These are phyloP conservation scores for Xylariaceae sp. DNA, from an alignment of 2,329 filamentous ascomycete genomes.

Conservation along the genomic window DNA sequence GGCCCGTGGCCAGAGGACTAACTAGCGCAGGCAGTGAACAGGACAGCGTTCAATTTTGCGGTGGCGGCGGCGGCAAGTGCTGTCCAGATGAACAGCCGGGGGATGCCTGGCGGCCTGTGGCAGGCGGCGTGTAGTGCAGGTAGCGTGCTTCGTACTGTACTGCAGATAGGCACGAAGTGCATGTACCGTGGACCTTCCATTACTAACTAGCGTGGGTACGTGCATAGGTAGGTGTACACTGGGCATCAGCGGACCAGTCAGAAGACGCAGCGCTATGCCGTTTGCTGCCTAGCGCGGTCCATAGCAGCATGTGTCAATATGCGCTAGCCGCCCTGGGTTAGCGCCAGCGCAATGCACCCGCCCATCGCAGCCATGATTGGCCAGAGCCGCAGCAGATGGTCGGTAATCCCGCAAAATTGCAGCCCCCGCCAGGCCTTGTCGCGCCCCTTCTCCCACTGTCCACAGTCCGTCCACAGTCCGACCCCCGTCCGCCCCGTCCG, in stretches of 20 bases:
- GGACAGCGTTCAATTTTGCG: not conserved
- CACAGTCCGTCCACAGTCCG: not conserved
- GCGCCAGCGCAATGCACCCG: not conserved
- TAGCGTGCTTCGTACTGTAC: no score
- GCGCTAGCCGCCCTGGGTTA: slow-evolving; percentile 10
- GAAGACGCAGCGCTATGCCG: slow-evolving; percentile 1
- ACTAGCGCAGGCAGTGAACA: not conserved
- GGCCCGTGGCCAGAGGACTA: no score
- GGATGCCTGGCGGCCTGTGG: not conserved
- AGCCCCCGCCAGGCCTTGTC: not conserved
- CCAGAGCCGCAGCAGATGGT: slow-evolving; percentile 1
- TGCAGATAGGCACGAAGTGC: no score
- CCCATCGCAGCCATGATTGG: not conserved
- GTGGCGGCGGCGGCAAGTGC: not conserved
- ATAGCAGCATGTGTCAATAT: slow-evolving; percentile 3
- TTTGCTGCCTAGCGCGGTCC: slow-evolving; percentile 5
- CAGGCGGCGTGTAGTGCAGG: no score
- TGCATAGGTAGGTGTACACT: not conserved
- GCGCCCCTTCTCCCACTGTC: not conserved
- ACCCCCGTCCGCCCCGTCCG: no score
- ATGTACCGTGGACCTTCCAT: no score
- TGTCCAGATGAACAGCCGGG: not conserved
- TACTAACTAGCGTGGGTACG: no score
- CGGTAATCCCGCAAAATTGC: slow-evolving; percentile 24
- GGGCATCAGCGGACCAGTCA: slow-evolving; percentile 1